Evolutionary conservation across 78 protist genomes (phyloP), one percentile per base, ranked within the genome.

Genomic region (Goniomonas avonlea): DNA sequence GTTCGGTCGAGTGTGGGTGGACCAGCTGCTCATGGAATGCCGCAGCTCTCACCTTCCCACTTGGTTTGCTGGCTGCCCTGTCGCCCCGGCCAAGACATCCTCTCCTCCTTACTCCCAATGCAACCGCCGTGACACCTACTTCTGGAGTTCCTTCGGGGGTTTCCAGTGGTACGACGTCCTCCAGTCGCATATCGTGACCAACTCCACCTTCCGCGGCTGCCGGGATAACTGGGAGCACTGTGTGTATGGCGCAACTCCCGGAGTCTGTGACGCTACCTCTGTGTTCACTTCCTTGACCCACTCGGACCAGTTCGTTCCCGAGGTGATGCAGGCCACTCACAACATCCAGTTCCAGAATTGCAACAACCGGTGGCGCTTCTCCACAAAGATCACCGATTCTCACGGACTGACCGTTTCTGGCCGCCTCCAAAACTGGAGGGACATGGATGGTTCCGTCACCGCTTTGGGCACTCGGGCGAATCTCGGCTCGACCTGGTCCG

Each of bases 151-250:
- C n/a, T n/a, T n/a, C n/a, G n/a, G n/a, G 18, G 70, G 70, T 27
- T 61, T 61, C 13, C 31, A 34, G 39, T 61, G 70, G 70, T 61
- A 61, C 21, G 70, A 61, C 70, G 37, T 43, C 17, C 4, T 5
- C 43, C 70, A 61, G 70, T 25, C 38, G 70, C 70, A 61, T 43
- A 61, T 61, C 43, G 17, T 61, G 48, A 61, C 70, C 23, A 7
- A 35, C 25, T 5, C 20, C 43, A 61, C 70, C 23, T 61, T 61
- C 21, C 70, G 70, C 15, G 3, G 18, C 18, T 61, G 70, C 70
- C n/a, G n/a, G n/a, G n/a, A n/a, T n/a, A n/a, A n/a, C n/a, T n/a
- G n/a, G n/a, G n/a, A n/a, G n/a, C n/a, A n/a, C n/a, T n/a, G n/a
- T n/a, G n/a, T n/a, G n/a, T n/a, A n/a, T n/a, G 70, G 70, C n/a